Conservation (phyloP, 176 grass and related monocot species). For the Ananas comosus region DNA sequence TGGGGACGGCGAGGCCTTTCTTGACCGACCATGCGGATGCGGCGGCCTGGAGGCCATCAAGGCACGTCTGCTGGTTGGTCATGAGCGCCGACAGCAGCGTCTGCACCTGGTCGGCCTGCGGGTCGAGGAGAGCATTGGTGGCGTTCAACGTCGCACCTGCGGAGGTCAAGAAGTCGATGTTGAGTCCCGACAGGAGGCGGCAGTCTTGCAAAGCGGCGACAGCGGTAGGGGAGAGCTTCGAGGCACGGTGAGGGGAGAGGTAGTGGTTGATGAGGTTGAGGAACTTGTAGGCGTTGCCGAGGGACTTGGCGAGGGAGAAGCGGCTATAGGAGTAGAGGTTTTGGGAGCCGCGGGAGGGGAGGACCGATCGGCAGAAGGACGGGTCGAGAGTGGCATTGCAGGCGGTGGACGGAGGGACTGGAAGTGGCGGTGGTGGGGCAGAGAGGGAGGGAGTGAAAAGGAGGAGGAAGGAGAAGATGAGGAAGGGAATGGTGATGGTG, state of each 20-base stretch:
- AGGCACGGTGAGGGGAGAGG: slow-evolving; percentile 26
- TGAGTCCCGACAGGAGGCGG: slow-evolving; percentile 59
- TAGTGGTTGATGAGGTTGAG: slow-evolving; percentile 39
- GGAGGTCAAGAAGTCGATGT: slow-evolving; percentile 59
- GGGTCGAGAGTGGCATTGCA: slow-evolving; percentile 61
- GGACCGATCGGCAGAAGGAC: slow-evolving; percentile 49
- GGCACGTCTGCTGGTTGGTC: slow-evolving; percentile 84
- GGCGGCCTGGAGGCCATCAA: slow-evolving; percentile 50
- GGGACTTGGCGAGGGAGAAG: slow-evolving; percentile 65
- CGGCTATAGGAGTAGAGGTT: slow-evolving; percentile 72
- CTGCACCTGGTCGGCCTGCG: slow-evolving; percentile 47
- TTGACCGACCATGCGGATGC: slow-evolving; percentile 72
- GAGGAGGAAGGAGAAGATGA: slow-evolving; percentile 32
- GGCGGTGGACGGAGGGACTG: slow-evolving; percentile 32
- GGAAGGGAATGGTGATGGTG: not conserved
- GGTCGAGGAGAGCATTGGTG: slow-evolving; percentile 49
- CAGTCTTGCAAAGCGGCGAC: slow-evolving; percentile 53
- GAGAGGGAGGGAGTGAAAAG: slow-evolving; percentile 22
- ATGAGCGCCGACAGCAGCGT: slow-evolving; percentile 83
- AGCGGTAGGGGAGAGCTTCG: slow-evolving; percentile 31
- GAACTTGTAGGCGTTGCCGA: slow-evolving; percentile 41
- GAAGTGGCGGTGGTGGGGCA: slow-evolving; percentile 23
- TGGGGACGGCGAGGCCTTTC: slow-evolving; percentile 36
- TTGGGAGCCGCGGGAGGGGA: slow-evolving; percentile 29
- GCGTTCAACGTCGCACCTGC: slow-evolving; percentile 30